Evolutionary conservation across 2,329 filamentous ascomycete species (phyloP), one percentile per base, ranked within the genome.

Genomic region (Alternaria triticina): DNA sequence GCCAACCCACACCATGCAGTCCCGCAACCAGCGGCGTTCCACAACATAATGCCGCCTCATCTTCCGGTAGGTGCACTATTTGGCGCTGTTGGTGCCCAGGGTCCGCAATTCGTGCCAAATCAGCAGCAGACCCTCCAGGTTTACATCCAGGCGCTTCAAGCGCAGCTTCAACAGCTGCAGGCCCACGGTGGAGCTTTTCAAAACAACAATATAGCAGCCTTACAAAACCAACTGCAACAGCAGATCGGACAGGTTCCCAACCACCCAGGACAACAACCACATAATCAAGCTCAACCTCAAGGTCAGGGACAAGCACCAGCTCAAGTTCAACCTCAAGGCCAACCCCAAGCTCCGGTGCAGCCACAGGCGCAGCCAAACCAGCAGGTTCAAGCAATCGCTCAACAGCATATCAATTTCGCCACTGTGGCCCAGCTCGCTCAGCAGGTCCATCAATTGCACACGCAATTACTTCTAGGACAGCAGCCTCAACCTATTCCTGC

Each of bases 121-220:
- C 70, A 67, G 17, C 30, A 58, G 8, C 67, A 68, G 23, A 25
- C 70, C 12, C 25, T 74, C 15, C 67, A 70, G 20, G 47, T 61
- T 17, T 68, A 73, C 15, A 46, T 73, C 9, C 69, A 74, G 6
- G 46, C 64, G 7, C 54, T 74, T 15, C 64, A 69, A 11, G 44
- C 61, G 15, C 72, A 74, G 50, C 50, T 75, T 27, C 72, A 72
- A 33, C 68, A 73, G 4, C 46, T 75, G 13, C 70, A 73, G 36
- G 59, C 61, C 44, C 63, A 67, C 33, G 66, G 59, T 17, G 60
- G 23, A 15, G 61, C 56, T n/a, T n/a, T 56, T 13, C 67, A 72
- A 15, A 66, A 71, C 36, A 57, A 64, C 20, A 68, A 68, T 20
- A 50, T 72, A 13, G 47, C 44, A 5, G 52, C 54, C 40, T 50